phyloP scores from a whole-genome alignment of 495 filamentous ascomycete species.

The Annulohypoxylon maeteangense region DNA sequence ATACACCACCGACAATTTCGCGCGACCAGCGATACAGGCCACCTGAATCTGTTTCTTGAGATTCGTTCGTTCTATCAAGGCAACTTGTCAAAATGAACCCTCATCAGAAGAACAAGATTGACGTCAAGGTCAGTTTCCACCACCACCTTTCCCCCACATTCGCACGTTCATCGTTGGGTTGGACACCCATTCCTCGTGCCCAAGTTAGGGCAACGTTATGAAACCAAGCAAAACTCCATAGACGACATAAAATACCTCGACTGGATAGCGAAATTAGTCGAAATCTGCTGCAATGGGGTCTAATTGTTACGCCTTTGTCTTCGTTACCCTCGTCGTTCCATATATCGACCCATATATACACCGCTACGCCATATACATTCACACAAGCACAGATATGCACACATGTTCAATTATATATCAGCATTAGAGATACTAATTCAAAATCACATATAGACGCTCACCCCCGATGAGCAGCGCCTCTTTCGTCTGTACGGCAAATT shows the following conservation, averaged over 20 bases:
- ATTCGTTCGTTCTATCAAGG: conserved; percentile 23
- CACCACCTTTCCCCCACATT: conserved; percentile 23
- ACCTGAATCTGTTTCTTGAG: conserved; percentile 17
- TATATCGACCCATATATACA: conserved; percentile 10
- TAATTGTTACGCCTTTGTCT: conserved; percentile 28
- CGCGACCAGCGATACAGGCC: conserved; percentile 25
- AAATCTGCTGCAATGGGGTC: background rate
- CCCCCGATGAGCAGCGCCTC: conserved; percentile 91
- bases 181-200: conserved; percentile 14
- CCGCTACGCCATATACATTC: conserved; percentile 18
- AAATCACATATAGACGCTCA: conserved; percentile 71
- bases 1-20: conserved; percentile 17
- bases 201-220: conserved; percentile 16
- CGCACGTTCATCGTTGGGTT: conserved; percentile 23
- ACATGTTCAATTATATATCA: conserved; percentile 18
- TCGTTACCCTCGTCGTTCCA: background rate
- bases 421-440: conserved; percentile 24
- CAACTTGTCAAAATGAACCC: conserved; percentile 78
- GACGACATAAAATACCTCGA: background rate
- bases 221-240: background rate
- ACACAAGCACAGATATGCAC: conserved; percentile 24
- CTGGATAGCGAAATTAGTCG: background rate
- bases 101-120: conserved; percentile 95
- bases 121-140: conserved; percentile 79
- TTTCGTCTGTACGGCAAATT: conserved; percentile 97